Evolutionary conservation across 192 early-diverging fungal species (phyloP), one percentile per base, ranked within the genome.

Genomic region (Coemansia erecta): DNA sequence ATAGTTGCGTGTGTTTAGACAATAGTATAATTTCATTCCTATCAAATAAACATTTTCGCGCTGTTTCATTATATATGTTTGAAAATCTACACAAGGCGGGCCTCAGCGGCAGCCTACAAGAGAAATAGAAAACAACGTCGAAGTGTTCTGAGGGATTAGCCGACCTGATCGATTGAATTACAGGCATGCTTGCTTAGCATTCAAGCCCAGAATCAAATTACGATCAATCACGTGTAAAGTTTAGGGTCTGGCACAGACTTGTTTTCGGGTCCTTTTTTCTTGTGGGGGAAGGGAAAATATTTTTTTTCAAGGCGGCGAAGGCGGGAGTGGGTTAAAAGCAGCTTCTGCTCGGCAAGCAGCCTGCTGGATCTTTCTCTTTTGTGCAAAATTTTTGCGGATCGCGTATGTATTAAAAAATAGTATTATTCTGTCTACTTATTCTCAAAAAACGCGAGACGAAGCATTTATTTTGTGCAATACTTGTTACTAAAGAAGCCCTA

Each of bases 371-470:
- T 64, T 64, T 70, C 73, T 77, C 67, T 80, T 67, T 59, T 56
- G 64, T 73, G 77, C 77, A 73, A 72, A 80, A 73, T 70, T 72
- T 49, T 55, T 80, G 77, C 77, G 58, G 77, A 80, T 80, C 60
- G 71, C 77, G 71, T 72, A 80, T 66, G 77, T 80, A 80, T 64
- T 66, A 53, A 58, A 55, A 55, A 13, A 33, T 61, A 37, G 61
- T 63, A 43, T 59, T 48, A 28, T 64, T 50, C 47, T 52, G 66
- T 43, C 59, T 49, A 49, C 64, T n/a, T 40, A 35, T 53, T 52
- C 17, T 44, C 47, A 69, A 48, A 49, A 56, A 58, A 58, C 74
- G 74, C 53, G 68, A 71, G 74, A 77, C 61, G 74, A 77, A 66
- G 74, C 74, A 77, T 48, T 61, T 68, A 70, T 65, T 71, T 65